Percentiles rank a stretch among this genome's conserved stretches.
These are phyloP conservation scores for Hymenoscyphus fraxineus DNA, from an alignment of 2,329 filamentous ascomycete species.

Conservation along the genomic window DNA sequence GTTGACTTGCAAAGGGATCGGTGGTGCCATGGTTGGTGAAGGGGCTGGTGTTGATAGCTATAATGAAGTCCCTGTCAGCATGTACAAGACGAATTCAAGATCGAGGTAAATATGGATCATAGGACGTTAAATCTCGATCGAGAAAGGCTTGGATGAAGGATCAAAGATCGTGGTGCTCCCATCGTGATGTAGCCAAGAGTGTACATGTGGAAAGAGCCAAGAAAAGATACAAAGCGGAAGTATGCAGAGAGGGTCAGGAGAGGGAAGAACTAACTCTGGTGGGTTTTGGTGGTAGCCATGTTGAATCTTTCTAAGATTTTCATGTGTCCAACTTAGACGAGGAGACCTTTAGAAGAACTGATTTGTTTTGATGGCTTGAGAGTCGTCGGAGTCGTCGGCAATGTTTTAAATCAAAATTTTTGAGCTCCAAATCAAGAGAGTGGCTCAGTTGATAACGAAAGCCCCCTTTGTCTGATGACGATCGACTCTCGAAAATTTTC, in stretches of 20 bases:
- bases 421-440: constrained; percentile 2
- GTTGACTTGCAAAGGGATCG: background rate
- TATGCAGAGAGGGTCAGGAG: background rate
- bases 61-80: background rate
- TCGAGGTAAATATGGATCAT: background rate
- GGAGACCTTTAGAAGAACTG: background rate
- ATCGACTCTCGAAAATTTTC: background rate
- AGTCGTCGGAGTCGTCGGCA: background rate
- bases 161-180: background rate
- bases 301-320: background rate
- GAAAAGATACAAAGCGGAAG: background rate
- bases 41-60: constrained; percentile 1
- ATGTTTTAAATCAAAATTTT: background rate
- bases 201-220: constrained; percentile 9
- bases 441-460: background rate
- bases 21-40: constrained; percentile 1
- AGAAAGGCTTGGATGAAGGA: background rate
- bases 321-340: background rate
- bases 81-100: background rate
- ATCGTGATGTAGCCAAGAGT: constrained; percentile 5
- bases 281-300: constrained; percentile 1
- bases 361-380: background rate
- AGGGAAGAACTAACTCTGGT: constrained; percentile 5
- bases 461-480: constrained; percentile 8
- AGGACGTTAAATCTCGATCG: background rate